Base-by-base conservation (phyloP, 257 asterid species). In the Fraxinus americana region DNA sequence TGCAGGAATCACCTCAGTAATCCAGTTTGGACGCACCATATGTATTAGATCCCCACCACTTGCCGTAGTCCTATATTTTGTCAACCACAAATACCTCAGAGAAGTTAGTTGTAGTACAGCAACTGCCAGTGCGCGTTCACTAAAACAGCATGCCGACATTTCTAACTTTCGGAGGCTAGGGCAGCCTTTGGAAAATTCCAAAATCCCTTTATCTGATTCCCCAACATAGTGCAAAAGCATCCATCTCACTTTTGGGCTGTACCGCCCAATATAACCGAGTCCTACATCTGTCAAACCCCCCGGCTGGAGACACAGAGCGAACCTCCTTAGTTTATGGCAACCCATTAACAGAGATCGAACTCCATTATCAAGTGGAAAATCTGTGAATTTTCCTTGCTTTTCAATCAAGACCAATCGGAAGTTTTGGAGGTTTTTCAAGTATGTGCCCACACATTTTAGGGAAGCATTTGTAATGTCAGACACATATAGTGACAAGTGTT, bases 141-240 rank as follows among this genome's bases (percentile, higher is more conserved):
- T 94, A 67, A 94, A 94, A 82, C 86, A 85, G 72, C 97, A 88
- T 67, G 85, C 12, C 2, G 2, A 7, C 43, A 38, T 38, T 38
- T 38, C 43, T 38, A 38, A 38, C 43, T 38, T 38, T 8, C 12
- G 2, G 43, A 38, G 43, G 43, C 43, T 38, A 38, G 43, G 43
- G 43, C 43, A 38, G 43, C 43, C 43, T 38, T 38, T 8, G 43
- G 43, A 38, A 38, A 38, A 38, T 38, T 38, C 11, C 41, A 38
- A 7, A 38, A 38, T 38, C 43, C 43, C 43, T 38, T 38, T 38
- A 38, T 38, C 43, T 1, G 43, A 38, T 38, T 38, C 91, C n/a
- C 98, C 98, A 4, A 90, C 92, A 19, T 78, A 86, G 27, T 97
- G 97, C 3, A 92, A 88, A 83, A 94, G 97, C 98, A 94, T 94